Conservation (phyloP, 805 yeast genomes). For the Pichia rugopelliculosa region DNA sequence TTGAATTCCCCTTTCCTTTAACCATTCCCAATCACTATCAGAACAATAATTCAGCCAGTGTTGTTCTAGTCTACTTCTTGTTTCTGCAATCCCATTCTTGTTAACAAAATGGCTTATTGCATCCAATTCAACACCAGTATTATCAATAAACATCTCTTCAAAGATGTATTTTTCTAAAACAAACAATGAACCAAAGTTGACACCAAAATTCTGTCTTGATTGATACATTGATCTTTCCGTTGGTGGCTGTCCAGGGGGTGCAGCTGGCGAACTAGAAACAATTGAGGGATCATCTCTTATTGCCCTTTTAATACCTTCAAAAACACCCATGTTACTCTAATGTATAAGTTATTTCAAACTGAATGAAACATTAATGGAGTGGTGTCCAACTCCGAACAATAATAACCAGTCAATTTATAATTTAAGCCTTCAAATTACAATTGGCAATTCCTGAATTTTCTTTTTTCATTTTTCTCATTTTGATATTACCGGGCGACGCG, state of each 20-base stretch:
- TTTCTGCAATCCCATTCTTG: conserved; percentile 43
- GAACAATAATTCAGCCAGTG: conserved; percentile 62
- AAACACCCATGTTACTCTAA: neutral
- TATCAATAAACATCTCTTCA: conserved; percentile 51
- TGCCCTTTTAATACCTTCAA: conserved; percentile 13
- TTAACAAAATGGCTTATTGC: conserved; percentile 50
- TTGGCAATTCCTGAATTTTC: too few species aligned
- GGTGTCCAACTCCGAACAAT: neutral
- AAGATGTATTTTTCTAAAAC: conserved; percentile 76
- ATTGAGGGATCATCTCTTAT: conserved; percentile 1
- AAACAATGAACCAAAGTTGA: conserved; percentile 76
- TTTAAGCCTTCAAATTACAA: too few species aligned
- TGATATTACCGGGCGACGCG: neutral
- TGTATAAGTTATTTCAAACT: too few species aligned
- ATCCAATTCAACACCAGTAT: conserved; percentile 62
- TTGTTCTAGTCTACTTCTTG: conserved; percentile 44
- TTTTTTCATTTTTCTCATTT: too few species aligned
- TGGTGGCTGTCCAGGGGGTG: conserved; percentile 30
- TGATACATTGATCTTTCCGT: conserved; percentile 45
- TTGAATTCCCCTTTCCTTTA: conserved; percentile 60
- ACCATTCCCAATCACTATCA: conserved; percentile 77
- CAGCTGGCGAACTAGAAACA: conserved; percentile 22
- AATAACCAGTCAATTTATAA: too few species aligned
- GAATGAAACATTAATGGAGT: too few species aligned
- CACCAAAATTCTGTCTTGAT: conserved; percentile 66